Base-by-base conservation (phyloP, 1,284 basidiomycete genomes). In the Trichosporon ovoides region DNA sequence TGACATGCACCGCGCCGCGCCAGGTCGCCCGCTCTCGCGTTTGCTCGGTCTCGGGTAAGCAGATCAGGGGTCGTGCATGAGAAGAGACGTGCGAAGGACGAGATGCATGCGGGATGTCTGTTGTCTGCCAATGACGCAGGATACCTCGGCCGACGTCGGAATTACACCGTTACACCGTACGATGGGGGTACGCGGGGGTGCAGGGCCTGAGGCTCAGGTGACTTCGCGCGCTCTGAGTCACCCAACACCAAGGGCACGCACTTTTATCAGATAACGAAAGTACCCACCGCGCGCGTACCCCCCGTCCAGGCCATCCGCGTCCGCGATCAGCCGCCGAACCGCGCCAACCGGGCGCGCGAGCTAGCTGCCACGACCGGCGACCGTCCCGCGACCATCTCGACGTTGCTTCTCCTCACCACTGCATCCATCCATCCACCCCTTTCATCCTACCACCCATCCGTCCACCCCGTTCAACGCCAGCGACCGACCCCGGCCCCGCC, bases 221-320 rank as follows among this genome's bases (percentile, higher is more conserved):
- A 38, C 7, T 3, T 31, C 5, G 19, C 38, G 18, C 4, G 7
- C 20, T 43, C 43, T 48, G 24, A 28, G 43, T 28, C 34, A 18
- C n/a, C 14, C 43, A 24, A 36, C 43, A 35, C 35, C 28, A 34
- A 38, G 22, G 22, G 20, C 6, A 22, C 16, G 35, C 33, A 52
- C 31, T 56, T 52, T 59, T 59, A 59, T 59, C 58, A 56, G 58
- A 59, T 59, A 59, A 59, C 58, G 36, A 48, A 48, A 48, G 24
- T 48, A 9, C 43, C 43, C 40, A 6, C 20, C 40, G 40, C 10
- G 10, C n/a, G n/a, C n/a, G n/a, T n/a, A n/a, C 24, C 43, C 20
- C 22, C 40, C 40, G 24, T 43, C 24, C 16, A 20, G 40, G n/a
- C n/a, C n/a, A n/a, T n/a, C n/a, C n/a, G n/a, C 13, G 12, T 43